Evolutionary conservation across 768 basidiomycete species (phyloP), one percentile per base, ranked within the genome.

Genomic region (Phallus indusiatus): DNA sequence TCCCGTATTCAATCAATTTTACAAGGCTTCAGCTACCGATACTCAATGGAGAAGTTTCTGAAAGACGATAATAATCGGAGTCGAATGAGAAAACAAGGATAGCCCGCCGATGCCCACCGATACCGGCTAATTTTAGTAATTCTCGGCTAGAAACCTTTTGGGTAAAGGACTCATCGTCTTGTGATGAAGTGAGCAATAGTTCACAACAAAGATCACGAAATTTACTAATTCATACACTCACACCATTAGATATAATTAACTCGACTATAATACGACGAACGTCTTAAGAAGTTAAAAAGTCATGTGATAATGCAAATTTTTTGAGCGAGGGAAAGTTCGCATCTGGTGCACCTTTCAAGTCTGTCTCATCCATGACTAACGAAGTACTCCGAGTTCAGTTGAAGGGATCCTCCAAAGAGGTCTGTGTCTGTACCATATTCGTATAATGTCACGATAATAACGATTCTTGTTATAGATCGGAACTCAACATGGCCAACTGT

Each of bases 401-500:
- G 22, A 61, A 55, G 28, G 62, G 62, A 17, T 56, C 62, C n/a
- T 51, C 62, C 6, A 48, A 61, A 47, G 60, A 63, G 54, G 62
- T 63, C 17, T 12, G 60, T 42, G 34, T 49, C 48, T 42, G 8
- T 20, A 48, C 0, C 18, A 17, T 17, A 47, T 20, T 22, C 28
- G 24, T n/a, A n/a, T n/a, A 17, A 12, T 20, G 35, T 47, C 16
- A 22, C 16, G 16, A n/a, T 34, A 20, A 50, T 18, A 4, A 14
- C 10, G 12, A 9, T 35, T 17, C 11, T 4, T 20, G 18, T 12
- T 34, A 4, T 36, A 73, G 71, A 70, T 72, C 46, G 72, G 71
- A 8, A 37, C 64, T 10, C 55, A 64, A 48, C 72, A 73, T 59
- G 72, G 72, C 24, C 52, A 50, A 17, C 60, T 62, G 20, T 65